phyloP scores from a whole-genome alignment of 768 basidiomycete species.

The Asterophora parasitica region DNA sequence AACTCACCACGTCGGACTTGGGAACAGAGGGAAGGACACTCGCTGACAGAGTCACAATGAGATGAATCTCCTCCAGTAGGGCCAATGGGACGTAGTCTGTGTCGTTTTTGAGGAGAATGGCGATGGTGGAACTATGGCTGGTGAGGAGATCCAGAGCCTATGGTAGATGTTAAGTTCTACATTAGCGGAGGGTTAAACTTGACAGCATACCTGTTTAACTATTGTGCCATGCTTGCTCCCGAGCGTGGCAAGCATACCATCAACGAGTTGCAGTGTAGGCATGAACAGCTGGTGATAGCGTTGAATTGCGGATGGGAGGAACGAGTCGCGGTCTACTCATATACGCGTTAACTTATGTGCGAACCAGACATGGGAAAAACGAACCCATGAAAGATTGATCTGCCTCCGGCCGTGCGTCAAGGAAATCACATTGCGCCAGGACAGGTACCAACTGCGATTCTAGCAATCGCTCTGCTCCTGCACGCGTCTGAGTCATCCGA shows the following conservation, averaged over 20 bases:
- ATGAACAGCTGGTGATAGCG: constrained; percentile 90
- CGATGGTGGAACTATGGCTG: constrained; percentile 77
- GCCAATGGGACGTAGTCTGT: constrained; percentile 55
- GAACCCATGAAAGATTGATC: constrained; percentile 80
- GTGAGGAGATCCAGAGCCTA: constrained; percentile 80
- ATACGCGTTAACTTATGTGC: background rate
- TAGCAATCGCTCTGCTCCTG: constrained; percentile 80
- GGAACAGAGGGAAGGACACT: constrained; percentile 68
- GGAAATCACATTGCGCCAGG: constrained; percentile 80
- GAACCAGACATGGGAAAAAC: constrained; percentile 11
- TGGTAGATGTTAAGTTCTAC: background rate
- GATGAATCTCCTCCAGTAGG: constrained; percentile 72
- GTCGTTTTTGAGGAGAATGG: constrained; percentile 77
- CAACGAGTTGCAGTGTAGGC: constrained; percentile 79
- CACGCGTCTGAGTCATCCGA: constrained; percentile 75
- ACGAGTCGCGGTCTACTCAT: constrained; percentile 69
- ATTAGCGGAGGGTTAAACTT: too few species aligned
- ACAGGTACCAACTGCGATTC: constrained; percentile 72
- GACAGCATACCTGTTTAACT: constrained; percentile 53
- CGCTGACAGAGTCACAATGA: constrained; percentile 70
- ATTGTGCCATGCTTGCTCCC: constrained; percentile 65
- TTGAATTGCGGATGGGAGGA: constrained; percentile 81
- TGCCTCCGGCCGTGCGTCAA: constrained; percentile 79
- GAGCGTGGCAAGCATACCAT: constrained; percentile 72
- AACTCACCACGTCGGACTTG: constrained; percentile 71